Evolutionary conservation across 345 rosid species (phyloP), one percentile per base, ranked within the genome.

Genomic region (Excoecaria agallocha): DNA sequence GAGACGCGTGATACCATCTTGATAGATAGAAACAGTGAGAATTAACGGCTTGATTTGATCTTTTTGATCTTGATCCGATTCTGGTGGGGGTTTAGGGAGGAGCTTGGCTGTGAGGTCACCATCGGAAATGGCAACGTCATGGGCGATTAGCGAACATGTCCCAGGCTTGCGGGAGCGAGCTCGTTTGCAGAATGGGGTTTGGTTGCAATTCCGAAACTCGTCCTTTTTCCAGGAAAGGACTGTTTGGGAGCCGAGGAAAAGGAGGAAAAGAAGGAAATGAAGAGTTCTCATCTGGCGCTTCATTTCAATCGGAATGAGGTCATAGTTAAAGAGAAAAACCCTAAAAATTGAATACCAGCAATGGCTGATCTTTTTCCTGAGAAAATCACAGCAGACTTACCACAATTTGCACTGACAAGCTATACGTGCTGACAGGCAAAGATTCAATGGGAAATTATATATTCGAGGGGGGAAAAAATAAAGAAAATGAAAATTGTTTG

Each of bases 111-210:
- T 85, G 45, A 96, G 85, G 79, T 86, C 87, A 15, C 99, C 99
- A 8, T 87, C 88, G 70, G 90, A 78, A 72, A 96, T 68, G 78
- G 86, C 49, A 63, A 93, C 90, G 58, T 89, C 82, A 38, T 75
- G 43, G 69, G 85, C 96, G 74, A 75, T 49, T 8, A 89, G 71
- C 73, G 88, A 76, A 77, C 81, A 89, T 69, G 86, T 58, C 8
- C 92, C 94, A 56, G 98, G 96, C 37, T 84, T 63, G 48, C 93
- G 94, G 46, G 86, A 78, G 74, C 99, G 91, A 78, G 93, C 93
- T 45, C 93, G 96, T 80, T 91, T 89, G 92, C 99, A 96, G 83
- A 96, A 96, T 3, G 99, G 99, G 56, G 97, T 90, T 75, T 96
- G 97, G 59, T 93, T 75, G 72, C 99, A 96, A 89, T 79, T 87